Base-by-base conservation (phyloP, 371 early-diverging fungal genomes). In the Mortierella sp. region DNA sequence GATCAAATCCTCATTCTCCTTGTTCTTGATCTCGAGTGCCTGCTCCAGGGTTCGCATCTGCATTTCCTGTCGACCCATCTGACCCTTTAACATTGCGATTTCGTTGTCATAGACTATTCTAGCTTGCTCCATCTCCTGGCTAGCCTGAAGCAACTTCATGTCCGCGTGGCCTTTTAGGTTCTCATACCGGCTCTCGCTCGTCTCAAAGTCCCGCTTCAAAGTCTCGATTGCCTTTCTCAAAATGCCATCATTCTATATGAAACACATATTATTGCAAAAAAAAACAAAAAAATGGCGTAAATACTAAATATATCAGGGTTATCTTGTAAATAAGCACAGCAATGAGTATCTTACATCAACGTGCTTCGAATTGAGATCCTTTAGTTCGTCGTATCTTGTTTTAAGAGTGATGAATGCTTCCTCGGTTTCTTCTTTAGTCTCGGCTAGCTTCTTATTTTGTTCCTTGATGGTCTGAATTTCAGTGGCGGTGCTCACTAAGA, bases 41-140 rank as follows among this genome's bases (percentile, higher is more conserved):
- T 70, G 70, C 45, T 79, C 80, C n/a, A 79, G 55, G 9, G 70
- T 70, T 34, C 80, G 70, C 80, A 73, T 67, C 31, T 79, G 80
- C 64, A 67, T 61, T 49, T 79, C 74, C 35, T 79, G 80, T 9
- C 70, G 73, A 28, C 37, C 43, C 54, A 70, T 3, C 37, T 73
- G 74, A 1, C 51, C 55, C n/a, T 70, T 70, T 28, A 79, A 23
- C 71, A 70, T 61, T 13, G 68, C 68, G 32, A 70, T 59, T 64
- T 79, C 80, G 26, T 43, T 67, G 34, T 79, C 75, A 28, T 64
- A 74, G 22, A 57, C 63, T 2, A 73, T 70, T 45, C 70, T 57
- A 0, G 68, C 61, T 31, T 70, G 70, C 51, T 79, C 80, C 80
- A 79, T 67, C 51, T 74, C 80, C 35, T 70, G 66, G 7, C 68